Evolutionary conservation across 768 basidiomycete species (phyloP), one percentile per base, ranked within the genome.

Genomic region (Omphalotus guepiniiformis): DNA sequence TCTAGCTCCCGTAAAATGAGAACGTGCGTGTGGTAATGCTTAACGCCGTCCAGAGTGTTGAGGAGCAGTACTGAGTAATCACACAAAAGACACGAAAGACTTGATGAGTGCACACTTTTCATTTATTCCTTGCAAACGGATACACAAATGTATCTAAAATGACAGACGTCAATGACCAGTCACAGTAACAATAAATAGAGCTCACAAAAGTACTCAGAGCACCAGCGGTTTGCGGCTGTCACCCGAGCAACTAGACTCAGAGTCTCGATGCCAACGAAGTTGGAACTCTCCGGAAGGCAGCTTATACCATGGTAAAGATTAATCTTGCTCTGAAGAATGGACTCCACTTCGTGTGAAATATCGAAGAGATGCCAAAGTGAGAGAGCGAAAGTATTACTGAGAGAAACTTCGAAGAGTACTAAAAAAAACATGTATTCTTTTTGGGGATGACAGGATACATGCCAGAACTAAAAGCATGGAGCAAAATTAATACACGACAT

Each of bases 1-100:
- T 91, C 61, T 94, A 70, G 92, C 91, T 94, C 85, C 77, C 82
- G 65, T 91, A 89, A 94, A 95, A 95, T 94, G 86, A 93, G 90
- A 80, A 84, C 83, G 78, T 71, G 71, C 87, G 86, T 82, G 83
- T 92, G 63, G n/a, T 67, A 63, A 61, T 50, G 64, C 51, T 55
- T 57, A 72, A 82, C 85, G 85, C 78, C 80, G 82, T 78, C 85
- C 93, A 94, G 93, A 94, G 93, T 95, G 93, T 94, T 79, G 79
- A 78, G 78, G 90, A 95, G 92, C 93, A 62, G 45, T 39, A 34
- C 16, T 7, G 44, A n/a, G n/a, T n/a, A n/a, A n/a, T n/a, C n/a
- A n/a, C n/a, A n/a, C n/a, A n/a, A n/a, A n/a, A n/a, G n/a, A n/a
- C n/a, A n/a, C n/a, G n/a, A n/a, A n/a, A n/a, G n/a, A n/a, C n/a